Base-by-base conservation (phyloP, 2,329 filamentous ascomycete genomes). In the Mycogone perniciosa region DNA sequence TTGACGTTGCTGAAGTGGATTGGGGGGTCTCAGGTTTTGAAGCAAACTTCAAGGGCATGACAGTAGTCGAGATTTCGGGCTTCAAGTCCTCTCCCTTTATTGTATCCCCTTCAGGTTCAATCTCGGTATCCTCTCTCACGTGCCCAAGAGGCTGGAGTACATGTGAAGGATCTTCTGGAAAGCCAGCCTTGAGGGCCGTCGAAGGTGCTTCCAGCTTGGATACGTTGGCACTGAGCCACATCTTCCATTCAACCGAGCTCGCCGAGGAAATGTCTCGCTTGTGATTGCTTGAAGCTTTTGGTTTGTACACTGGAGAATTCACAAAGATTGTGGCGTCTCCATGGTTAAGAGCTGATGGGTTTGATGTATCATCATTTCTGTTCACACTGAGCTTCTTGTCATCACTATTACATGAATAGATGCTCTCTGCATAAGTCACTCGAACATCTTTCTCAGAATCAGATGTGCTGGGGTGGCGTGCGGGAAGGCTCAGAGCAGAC, bases 221-320 rank as follows among this genome's bases (percentile, higher is more conserved):
- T 7, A 76, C 70, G 39, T 80, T 74, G 2, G 74, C 70, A 7
- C 76, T 77, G 37, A 81, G 70, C 73, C 73, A 77, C 0, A 66
- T 72, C 61, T 79, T 80, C 78, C 77, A 81, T 51, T 80, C 77
- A 2, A 71, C 62, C 2, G 76, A 80, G 50, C 75, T 76, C 5
- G 67, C 66, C 1, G 68, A 68, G 1, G 73, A 76, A 3, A 61
- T 56, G 1, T 67, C 63, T n/a, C 72, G 65, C 42, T 66, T 64
- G 13, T 68, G 62, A 9, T 34, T 20, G 4, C 10, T 7, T 44
- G 34, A 50, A 44, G 13, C 63, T 0, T 56, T 62, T 11, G 60
- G 56, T 6, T 57, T 56, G 27, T 66, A 40, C 3, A 13, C 39
- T 7, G 52, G 33, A 0, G 30, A 31, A 2, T 58, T 54, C 1